phyloP scores from a whole-genome alignment of 306 rosid genomes.

The Quercus alba region DNA sequence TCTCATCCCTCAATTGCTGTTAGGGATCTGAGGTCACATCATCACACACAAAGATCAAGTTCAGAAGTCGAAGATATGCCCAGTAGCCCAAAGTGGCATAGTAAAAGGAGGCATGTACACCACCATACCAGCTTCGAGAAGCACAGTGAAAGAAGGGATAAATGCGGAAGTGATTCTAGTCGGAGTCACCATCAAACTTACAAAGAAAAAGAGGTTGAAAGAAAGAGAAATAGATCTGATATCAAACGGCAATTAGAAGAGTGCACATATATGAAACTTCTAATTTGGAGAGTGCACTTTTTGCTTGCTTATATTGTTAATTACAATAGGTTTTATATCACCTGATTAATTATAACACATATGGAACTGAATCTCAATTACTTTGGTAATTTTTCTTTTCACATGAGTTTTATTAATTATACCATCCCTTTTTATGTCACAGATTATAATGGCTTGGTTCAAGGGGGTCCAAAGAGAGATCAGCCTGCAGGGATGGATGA shows the following conservation, averaged over 20 bases:
- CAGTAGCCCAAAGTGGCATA: conserved; percentile 22
- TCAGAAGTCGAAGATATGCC: conserved; percentile 34
- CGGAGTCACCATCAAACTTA: conserved; percentile 8
- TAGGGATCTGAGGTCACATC: conserved; percentile 11
- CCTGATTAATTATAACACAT: neutral
- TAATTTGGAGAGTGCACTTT: too few species aligned
- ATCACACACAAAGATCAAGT: conserved; percentile 17
- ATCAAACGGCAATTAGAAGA: neutral
- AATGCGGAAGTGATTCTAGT: conserved; percentile 15
- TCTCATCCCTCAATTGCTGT: conserved; percentile 9
- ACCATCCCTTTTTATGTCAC: conserved; percentile 21
- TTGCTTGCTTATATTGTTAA: too few species aligned
- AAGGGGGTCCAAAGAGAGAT: conserved; percentile 78
- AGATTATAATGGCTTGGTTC: conserved; percentile 69
- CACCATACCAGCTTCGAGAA: conserved; percentile 20
- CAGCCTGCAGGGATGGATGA: conserved; percentile 88
- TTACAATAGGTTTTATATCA: too few species aligned
- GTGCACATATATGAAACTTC: too few species aligned
- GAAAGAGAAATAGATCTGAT: neutral
- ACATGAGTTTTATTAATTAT: neutral
- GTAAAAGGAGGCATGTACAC: conserved; percentile 24
- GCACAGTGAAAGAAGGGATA: conserved; percentile 21
- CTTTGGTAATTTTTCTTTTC: neutral
- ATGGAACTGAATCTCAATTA: neutral
- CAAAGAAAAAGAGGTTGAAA: conserved; percentile 1